Percentiles rank a stretch among this genome's conserved stretches.
phyloP scores from a whole-genome alignment of 352 stramenopile species.

The Phytopythium sindhum region DNA sequence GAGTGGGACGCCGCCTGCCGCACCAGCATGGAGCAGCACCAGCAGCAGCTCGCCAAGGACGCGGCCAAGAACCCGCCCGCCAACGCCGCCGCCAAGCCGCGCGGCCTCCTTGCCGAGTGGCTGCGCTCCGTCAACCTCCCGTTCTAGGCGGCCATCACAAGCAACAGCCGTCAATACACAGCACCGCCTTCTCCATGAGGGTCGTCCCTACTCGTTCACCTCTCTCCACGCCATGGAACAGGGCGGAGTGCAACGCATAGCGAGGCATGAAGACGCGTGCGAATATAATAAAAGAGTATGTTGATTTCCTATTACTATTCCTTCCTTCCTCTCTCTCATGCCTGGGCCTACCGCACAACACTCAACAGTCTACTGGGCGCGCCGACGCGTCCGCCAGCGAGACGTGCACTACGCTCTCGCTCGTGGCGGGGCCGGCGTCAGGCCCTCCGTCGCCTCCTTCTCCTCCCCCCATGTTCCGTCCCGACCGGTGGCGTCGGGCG shows the following conservation, averaged over 20 bases:
- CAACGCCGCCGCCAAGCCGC: not conserved
- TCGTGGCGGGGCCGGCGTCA: too few relatives aligned
- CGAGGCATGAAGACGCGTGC: not conserved
- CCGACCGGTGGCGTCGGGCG: too few relatives aligned
- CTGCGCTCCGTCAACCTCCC: conserved; percentile 42
- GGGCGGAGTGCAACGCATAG: too few relatives aligned
- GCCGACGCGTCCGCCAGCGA: not conserved
- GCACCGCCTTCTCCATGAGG: too few relatives aligned
- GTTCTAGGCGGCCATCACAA: too few relatives aligned
- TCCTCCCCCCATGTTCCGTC: too few relatives aligned
- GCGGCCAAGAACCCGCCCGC: conserved; percentile 5
- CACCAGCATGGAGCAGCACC: conserved; percentile 20
- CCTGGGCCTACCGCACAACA: not conserved
- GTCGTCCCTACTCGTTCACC: too few relatives aligned
- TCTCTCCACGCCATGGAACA: too few relatives aligned
- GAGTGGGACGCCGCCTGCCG: conserved; percentile 34
- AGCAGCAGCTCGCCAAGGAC: conserved; percentile 10
- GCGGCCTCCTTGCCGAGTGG: conserved; percentile 25
- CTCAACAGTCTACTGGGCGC: not conserved
- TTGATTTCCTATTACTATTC: conserved; percentile 3
- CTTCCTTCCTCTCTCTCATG: not conserved
- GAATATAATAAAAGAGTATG: conserved; percentile 2
- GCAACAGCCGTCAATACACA: too few relatives aligned
- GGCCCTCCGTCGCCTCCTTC: not conserved
- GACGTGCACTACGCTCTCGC: conserved; percentile 5